These are phyloP conservation scores for Exophiala spinifera DNA, from an alignment of 2,329 filamentous ascomycete species.

Conservation along the genomic window DNA sequence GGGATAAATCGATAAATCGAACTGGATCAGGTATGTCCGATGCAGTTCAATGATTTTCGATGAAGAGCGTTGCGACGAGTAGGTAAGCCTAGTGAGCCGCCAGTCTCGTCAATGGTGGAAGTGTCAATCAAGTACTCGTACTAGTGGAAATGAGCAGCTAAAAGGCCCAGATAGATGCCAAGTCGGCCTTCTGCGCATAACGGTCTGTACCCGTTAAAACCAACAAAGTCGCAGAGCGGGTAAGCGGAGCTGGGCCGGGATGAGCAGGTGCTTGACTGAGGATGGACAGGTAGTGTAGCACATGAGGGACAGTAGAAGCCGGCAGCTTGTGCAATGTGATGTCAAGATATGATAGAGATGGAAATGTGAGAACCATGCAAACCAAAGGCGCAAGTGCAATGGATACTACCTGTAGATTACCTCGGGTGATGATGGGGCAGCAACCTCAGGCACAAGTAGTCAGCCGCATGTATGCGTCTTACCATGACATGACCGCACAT, in stretches of 20 bases:
- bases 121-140: background rate
- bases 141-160: background rate
- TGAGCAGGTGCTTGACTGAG: background rate
- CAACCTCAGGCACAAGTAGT: too few relatives aligned
- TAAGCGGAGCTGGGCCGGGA: background rate
- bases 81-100: too few relatives aligned
- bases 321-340: conserved; percentile 6
- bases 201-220: conserved; percentile 2
- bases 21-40: background rate
- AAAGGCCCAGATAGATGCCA: background rate
- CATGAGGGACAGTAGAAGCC: conserved; percentile 1
- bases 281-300: conserved; percentile 10
- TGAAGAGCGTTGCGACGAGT: background rate
- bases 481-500: too few relatives aligned
- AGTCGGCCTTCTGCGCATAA: background rate
- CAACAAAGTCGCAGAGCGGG: conserved; percentile 3
- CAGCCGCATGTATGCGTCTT: too few relatives aligned
- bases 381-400: too few relatives aligned
- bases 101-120: background rate
- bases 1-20: too few relatives aligned
- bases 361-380: conserved; percentile 5
- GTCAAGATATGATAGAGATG: background rate
- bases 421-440: too few relatives aligned
- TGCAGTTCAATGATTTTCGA: background rate
- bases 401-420: too few relatives aligned